Base-by-base conservation (phyloP, 768 basidiomycete genomes). In the Dacryopinax primogenitus region DNA sequence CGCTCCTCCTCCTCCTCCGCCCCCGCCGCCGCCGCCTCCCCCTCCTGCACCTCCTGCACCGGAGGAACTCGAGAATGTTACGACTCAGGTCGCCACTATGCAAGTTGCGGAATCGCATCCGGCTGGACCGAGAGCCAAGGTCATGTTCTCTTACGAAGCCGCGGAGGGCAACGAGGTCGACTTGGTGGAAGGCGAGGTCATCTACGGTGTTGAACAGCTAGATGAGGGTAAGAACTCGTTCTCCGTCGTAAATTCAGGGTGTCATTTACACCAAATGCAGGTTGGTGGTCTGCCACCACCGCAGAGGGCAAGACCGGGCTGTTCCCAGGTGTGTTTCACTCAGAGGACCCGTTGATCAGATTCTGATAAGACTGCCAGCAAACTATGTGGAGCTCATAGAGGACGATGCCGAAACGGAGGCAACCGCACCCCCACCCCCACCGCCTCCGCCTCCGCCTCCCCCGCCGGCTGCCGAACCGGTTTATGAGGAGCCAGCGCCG, bases 241-340 rank as follows among this genome's bases (percentile, higher is more conserved):
- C 30, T 33, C 2, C 30, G 21, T 1, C 16, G 16, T 36, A 12
- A 4, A 41, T 34, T 16, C 21, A 18, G 34, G 37, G 18, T 23
- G 61, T 35, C 18, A 6, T 11, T 66, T 44, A 47, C 35, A 11
- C 16, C 28, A 63, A 33, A 62, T 36, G 1, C 67, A 73, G 79
- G 90, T 4, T 98, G 94, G 94, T 96, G 93, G 94, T 82, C 79
- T 66, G 94, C 91, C 23, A 78, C 84, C 62, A 86, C 85, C 33
- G 76, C 79, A 41, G 81, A 78, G 26, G 92, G 91, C 2, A 86
- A 87, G 77, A 78, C 75, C 4, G 94, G 93, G 7, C 74, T 94
- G 33, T 96, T 95, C 84, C 93, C 92, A 66, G 82, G 88, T 90
- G 69, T 26, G 81, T 45, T 64, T 13, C 21, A 3, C 15, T 15